These are phyloP conservation scores for Schizosaccharomyces cryophilus DNA, from an alignment of 805 yeast genomes.

Conservation along the genomic window DNA sequence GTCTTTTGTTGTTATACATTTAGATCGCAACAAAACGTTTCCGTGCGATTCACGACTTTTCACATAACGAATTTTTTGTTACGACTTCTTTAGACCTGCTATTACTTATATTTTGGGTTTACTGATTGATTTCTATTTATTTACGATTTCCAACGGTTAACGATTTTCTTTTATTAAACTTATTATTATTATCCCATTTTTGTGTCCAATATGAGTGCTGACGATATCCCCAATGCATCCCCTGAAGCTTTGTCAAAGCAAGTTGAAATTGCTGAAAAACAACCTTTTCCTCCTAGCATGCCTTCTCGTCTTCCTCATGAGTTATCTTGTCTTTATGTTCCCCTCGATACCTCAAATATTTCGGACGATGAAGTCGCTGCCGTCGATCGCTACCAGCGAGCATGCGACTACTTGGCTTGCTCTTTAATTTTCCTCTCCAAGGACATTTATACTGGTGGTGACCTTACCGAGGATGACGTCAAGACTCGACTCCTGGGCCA, in stretches of 20 bases:
- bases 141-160: background rate
- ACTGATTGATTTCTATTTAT: too few relatives aligned
- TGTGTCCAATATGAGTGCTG: background rate
- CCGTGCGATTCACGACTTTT: too few relatives aligned
- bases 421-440: constrained; percentile 8
- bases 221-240: background rate
- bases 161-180: background rate
- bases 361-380: background rate
- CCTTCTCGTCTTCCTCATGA: background rate
- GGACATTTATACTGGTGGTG: constrained; percentile 5
- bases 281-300: background rate
- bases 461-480: constrained; percentile 6
- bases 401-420: constrained; percentile 7
- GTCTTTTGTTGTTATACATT: too few relatives aligned
- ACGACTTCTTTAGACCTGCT: too few relatives aligned
- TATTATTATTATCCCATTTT: background rate
- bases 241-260: background rate
- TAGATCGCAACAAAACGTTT: too few relatives aligned
- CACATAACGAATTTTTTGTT: too few relatives aligned
- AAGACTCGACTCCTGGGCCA: constrained; percentile 10
- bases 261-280: background rate
- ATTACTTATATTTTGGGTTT: too few relatives aligned
- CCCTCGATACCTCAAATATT: background rate
- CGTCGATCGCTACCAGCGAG: constrained; percentile 7
- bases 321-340: background rate